Percentiles rank a stretch among this genome's conserved stretches.
Conservation (phyloP, 441 rosid species). For the Daphne laureola region DNA sequence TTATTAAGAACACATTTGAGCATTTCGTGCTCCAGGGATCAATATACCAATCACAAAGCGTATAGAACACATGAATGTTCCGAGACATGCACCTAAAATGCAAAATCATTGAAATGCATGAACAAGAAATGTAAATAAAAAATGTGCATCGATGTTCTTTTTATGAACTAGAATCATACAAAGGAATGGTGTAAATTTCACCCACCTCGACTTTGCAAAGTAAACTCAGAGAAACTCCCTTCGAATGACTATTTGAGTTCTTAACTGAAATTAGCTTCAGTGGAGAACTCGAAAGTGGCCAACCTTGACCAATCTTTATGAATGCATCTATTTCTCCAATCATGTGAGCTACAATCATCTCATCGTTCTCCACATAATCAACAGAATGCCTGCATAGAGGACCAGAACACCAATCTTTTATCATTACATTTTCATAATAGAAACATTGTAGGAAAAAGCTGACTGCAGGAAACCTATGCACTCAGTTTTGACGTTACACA, state of each 20-base stretch:
- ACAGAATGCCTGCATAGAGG: slow-evolving; percentile 50
- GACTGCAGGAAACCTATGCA: background rate
- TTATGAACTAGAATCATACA: background rate
- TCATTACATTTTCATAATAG: background rate
- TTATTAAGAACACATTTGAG: too few relatives aligned
- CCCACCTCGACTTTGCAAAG: slow-evolving; percentile 70
- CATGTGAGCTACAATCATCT: slow-evolving; percentile 57
- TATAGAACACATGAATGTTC: too few relatives aligned
- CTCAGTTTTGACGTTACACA: too few relatives aligned
- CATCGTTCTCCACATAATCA: slow-evolving; percentile 70
- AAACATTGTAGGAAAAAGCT: background rate
- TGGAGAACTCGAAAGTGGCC: slow-evolving; percentile 66
- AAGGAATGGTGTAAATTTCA: background rate
- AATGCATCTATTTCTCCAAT: slow-evolving; percentile 58
- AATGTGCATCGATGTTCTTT: too few relatives aligned
- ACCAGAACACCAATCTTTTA: slow-evolving; percentile 11
- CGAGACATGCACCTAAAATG: too few relatives aligned
- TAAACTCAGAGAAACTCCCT: slow-evolving; percentile 48
- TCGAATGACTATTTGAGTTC: slow-evolving; percentile 38
- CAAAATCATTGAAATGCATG: too few relatives aligned
- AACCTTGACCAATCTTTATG: slow-evolving; percentile 56
- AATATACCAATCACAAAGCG: too few relatives aligned
- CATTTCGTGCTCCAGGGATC: too few relatives aligned
- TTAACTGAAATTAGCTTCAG: slow-evolving; percentile 55
- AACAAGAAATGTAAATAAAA: too few relatives aligned